phyloP scores from a whole-genome alignment of 2,329 filamentous ascomycete genomes.

The Leptographium flavum region DNA sequence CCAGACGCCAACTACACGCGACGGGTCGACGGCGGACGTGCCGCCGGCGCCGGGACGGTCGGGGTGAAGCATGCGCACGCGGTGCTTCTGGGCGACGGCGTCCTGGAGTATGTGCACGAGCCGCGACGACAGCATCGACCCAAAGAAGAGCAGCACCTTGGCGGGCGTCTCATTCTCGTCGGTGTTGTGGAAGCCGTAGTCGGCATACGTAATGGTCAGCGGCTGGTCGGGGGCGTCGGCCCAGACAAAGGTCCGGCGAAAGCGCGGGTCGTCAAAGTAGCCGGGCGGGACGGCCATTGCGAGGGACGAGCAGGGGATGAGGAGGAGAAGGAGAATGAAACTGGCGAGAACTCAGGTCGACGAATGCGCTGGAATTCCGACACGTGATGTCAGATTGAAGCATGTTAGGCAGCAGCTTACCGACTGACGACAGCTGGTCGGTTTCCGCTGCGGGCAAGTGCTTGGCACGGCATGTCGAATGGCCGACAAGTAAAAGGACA shows the following conservation, averaged over 20 bases:
- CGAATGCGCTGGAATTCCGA: no score
- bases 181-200: conserved; percentile 19
- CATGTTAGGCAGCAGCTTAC: no score
- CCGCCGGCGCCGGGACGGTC: conserved; percentile 23
- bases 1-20: not conserved
- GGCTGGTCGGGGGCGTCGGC: conserved; percentile 10
- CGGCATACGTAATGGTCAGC: conserved; percentile 15
- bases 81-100: conserved; percentile 16
- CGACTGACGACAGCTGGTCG: no score
- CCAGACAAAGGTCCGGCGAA: conserved; percentile 14
- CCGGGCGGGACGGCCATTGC: not conserved
- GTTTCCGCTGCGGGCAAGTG: no score
- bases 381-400: no score
- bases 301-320: not conserved
- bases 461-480: no score
- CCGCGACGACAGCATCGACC: conserved; percentile 16
- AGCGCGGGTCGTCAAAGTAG: conserved; percentile 12
- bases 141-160: conserved; percentile 17
- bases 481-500: no score
- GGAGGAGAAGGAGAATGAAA: not conserved
- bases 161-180: conserved; percentile 13
- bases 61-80: conserved; percentile 18
- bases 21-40: conserved; percentile 13
- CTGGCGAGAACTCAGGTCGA: no score
- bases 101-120: conserved; percentile 19